Evolutionary conservation across 306 rosid genomes (phyloP).

Genomic region (Trifolium subterraneum): DNA sequence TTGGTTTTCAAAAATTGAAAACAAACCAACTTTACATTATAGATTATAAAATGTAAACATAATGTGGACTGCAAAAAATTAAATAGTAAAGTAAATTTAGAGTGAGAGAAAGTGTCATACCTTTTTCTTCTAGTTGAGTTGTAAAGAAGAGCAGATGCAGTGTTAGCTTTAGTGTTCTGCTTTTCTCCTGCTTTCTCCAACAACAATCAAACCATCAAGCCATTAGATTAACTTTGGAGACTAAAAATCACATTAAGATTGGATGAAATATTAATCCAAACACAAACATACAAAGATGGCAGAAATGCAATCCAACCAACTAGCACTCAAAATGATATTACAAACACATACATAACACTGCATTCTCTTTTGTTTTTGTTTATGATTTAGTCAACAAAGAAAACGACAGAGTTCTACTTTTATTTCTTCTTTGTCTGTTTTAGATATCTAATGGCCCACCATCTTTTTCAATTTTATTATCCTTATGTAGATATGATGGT

Average conservation of each 20-base stretch:
- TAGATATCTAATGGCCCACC: background rate
- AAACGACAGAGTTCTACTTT: background rate
- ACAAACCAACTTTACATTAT: background rate
- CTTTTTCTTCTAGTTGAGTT: background rate
- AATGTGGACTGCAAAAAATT: background rate
- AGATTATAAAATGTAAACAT: background rate
- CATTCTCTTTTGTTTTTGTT: background rate
- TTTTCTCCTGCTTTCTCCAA: background rate
- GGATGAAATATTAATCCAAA: background rate
- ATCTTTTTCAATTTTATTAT: background rate
- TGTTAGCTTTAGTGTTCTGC: background rate
- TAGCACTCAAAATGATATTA: slow-evolving; percentile 1
- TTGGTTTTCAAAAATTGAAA: background rate
- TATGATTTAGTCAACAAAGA: background rate
- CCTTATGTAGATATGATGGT: background rate
- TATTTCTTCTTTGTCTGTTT: background rate
- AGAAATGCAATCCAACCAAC: background rate
- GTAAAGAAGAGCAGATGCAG: background rate
- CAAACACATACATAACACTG: background rate
- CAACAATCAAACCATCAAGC: background rate
- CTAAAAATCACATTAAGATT: background rate
- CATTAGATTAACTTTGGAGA: background rate
- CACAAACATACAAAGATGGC: background rate
- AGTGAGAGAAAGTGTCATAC: background rate
- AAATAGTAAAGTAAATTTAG: background rate